Percentiles rank a stretch among this genome's conserved stretches.
These are phyloP conservation scores for Prosopis cineraria DNA, from an alignment of 306 rosid genomes.

Conservation along the genomic window DNA sequence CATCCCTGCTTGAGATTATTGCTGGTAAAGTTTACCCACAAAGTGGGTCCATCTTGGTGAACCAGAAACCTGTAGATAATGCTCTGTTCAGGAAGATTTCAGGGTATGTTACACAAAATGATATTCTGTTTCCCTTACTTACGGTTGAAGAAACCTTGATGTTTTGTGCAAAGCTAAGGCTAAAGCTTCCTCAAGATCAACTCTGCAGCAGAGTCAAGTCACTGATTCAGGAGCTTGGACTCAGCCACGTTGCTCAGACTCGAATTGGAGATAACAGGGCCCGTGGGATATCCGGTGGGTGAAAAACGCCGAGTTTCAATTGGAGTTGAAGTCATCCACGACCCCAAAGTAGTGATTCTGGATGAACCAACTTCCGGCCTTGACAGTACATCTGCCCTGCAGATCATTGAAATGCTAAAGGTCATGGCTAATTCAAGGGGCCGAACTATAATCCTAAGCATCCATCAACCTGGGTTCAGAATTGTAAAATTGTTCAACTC, in stretches of 20 bases:
- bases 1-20: conserved; percentile 76
- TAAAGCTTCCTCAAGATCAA: conserved; percentile 47
- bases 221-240: conserved; percentile 67
- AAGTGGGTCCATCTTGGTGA: conserved; percentile 62
- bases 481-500: conserved; percentile 68
- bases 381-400: conserved; percentile 73
- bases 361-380: conserved; percentile 91
- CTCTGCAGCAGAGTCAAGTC: conserved; percentile 55
- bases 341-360: conserved; percentile 67
- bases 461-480: conserved; percentile 82
- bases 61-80: conserved; percentile 53
- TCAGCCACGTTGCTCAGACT: conserved; percentile 52
- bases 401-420: conserved; percentile 72
- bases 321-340: conserved; percentile 80
- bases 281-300: conserved; percentile 77
- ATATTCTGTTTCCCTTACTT: conserved; percentile 75
- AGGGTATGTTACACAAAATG: conserved; percentile 85
- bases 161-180: conserved; percentile 69
- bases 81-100: conserved; percentile 62
- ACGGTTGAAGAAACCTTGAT: conserved; percentile 86
- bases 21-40: conserved; percentile 64
- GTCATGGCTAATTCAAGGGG: conserved; percentile 69
- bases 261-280: conserved; percentile 69
- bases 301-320: conserved; percentile 75
- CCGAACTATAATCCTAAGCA: conserved; percentile 62